Conservation (phyloP, 257 asterid species). For the Salvia miltiorrhiza region DNA sequence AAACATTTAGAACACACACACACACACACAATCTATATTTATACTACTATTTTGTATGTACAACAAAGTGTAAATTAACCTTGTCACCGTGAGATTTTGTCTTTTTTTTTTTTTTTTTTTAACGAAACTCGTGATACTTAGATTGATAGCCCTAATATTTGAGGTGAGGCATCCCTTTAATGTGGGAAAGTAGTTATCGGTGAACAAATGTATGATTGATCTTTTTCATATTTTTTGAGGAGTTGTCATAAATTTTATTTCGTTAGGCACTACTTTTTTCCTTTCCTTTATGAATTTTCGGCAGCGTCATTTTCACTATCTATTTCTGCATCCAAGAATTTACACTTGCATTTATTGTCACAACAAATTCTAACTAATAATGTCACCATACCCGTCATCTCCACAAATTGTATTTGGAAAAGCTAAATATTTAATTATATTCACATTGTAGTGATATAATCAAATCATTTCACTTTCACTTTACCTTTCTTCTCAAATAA, state of each 20-base stretch:
- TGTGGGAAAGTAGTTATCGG: neutral
- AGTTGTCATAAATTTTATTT: slow-evolving; percentile 13
- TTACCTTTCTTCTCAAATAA: neutral
- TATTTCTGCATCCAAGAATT: neutral
- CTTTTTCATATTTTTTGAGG: neutral
- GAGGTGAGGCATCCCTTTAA: slow-evolving; percentile 12
- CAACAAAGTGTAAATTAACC: too few relatives aligned
- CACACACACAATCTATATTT: too few relatives aligned
- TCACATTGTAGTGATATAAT: neutral
- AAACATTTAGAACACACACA: neutral
- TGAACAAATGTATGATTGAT: neutral
- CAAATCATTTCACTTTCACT: slow-evolving; percentile 14
- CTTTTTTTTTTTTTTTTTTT: neutral
- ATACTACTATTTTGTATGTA: too few relatives aligned
- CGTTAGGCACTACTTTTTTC: neutral
- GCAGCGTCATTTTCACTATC: slow-evolving; percentile 21
- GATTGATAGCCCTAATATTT: neutral
- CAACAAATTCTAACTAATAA: slow-evolving; percentile 8
- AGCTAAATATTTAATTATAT: neutral
- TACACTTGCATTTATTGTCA: slow-evolving; percentile 21
- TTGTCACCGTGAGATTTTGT: neutral
- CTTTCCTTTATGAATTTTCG: neutral
- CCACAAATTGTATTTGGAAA: neutral
- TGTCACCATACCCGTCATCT: neutral
- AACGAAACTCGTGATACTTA: neutral